Percentiles rank a stretch among this genome's conserved stretches.
Evolutionary conservation across 2,329 filamentous ascomycete species (phyloP).

Genomic region (Fusarium gaditjirri): DNA sequence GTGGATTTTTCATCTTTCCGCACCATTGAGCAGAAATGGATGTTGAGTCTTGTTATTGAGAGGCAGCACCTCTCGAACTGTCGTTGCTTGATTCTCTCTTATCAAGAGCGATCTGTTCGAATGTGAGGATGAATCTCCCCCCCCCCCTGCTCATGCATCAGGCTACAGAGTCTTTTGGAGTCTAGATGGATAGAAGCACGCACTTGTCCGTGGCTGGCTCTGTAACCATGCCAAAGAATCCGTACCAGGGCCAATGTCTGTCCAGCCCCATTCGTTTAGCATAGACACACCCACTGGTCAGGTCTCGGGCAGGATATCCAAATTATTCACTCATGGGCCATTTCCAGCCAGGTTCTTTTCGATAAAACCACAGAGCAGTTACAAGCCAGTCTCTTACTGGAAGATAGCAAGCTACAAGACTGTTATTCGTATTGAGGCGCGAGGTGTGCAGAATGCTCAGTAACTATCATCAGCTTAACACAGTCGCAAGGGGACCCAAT

Average conservation of each 20-base stretch:
- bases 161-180: neutral
- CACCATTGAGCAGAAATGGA: neutral
- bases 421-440: neutral
- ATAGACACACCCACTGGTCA: neutral
- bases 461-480: neutral
- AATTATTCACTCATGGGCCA: neutral
- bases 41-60: neutral
- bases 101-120: neutral
- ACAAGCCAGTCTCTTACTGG: neutral
- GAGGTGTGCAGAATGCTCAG: neutral
- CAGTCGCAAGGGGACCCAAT: neutral
- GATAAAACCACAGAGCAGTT: neutral
- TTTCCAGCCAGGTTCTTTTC: neutral
- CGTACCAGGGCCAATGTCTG: neutral
- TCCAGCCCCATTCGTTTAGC: neutral
- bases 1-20: neutral
- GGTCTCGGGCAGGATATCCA: neutral
- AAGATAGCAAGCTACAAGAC: neutral
- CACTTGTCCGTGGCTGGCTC: neutral
- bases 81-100: neutral
- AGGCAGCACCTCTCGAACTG: neutral
- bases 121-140: neutral
- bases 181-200: neutral
- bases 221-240: neutral
- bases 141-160: neutral